Evolutionary conservation across 2,329 filamentous ascomycete genomes (phyloP), one percentile per base, ranked within the genome.

Genomic region (Fusarium albidum): DNA sequence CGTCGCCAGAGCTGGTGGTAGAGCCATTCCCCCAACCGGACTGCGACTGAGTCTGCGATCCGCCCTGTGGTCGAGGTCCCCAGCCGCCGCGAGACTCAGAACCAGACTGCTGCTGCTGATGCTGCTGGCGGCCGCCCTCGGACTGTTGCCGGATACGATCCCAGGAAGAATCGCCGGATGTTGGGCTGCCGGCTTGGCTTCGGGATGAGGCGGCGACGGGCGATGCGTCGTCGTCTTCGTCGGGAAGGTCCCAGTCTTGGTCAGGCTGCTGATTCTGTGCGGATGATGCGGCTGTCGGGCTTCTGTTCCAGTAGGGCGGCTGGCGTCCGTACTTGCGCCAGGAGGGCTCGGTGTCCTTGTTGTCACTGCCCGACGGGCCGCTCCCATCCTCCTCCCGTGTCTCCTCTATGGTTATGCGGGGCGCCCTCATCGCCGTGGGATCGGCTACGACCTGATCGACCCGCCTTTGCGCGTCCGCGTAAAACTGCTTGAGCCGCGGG

Each of bases 211-310:
- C 37, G 8, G 78, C 68, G 10, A 78, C 59, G 18, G 79, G 79
- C 2, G 79, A 81, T 31, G 75, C 77, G 49, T 80, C 77, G 31
- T 79, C 77, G 6, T 72, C 67, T 15, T 68, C 64, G 18, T 65
- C 53, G 38, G 69, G 50, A 32, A 55, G 47, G 37, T 55, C 63
- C 71, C 69, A 73, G 17, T 60, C 50, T 27, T 61, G 41, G 17
- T 35, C 46, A n/a, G 50, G 38, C 28, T 48, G 41, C 15, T 58
- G 61, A 12, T 32, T 49, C 48, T 58, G 55, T 26, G 57, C 42
- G 15, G 42, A 25, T 35, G 48, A 13, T 3, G 48, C n/a, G 15
- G 48, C 40, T 11, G 44, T 27, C 10, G 37, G 37, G 11, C 26
- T 15, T 21, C 45, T 46, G 18, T 37, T 41, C 61, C 59, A 64